Base-by-base conservation (phyloP, 495 filamentous ascomycete species). In the Amphirosellinia nigrospora region DNA sequence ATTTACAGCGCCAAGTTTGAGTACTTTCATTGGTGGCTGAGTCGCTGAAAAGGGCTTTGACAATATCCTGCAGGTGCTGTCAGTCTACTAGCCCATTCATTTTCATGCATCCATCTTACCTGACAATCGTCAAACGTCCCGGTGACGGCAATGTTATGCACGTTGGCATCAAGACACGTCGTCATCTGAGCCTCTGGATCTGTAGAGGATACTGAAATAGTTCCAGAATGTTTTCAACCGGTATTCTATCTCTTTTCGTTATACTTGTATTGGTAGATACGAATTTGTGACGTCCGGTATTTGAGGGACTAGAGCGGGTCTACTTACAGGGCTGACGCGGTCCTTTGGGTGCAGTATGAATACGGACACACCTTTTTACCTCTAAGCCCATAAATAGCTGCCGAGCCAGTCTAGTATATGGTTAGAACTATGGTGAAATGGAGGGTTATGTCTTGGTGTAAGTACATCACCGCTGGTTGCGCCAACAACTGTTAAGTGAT, bases 61-160 rank as follows among this genome's bases (percentile, higher is more conserved):
- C 92, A 64, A 93, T 93, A 76, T 97, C 95, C 89, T 92, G 16
- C 15, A 32, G 5, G 21, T 5, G 48, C 11, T 23, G 21, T 64
- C 19, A 64, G 68, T 48, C 32, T 36, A 36, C 10, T 13, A 39
- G 13, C 5, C 5, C 7, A 46, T 45, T 32, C 48, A 45, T 70
- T 50, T 10, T 30, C 30, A 38, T 50, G 5, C 23, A 55, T 26
- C 58, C 11, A 19, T 68, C 77, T 59, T 80, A 90, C 89, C 80
- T 97, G 94, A 81, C 95, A 98, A 77, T 98, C 92, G 73, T 99
- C 96, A 81, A 99, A 98, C 2, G 92, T 93, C 41, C 95, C 94
- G 61, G 89, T 87, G 16, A 97, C 90, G 55, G 92, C 87, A 1
- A 98, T 80, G 80, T 94, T 94, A 84, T 97, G 92, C 10, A 97